Base-by-base conservation (phyloP, 768 basidiomycete genomes). In the Antrodiella citrinella region DNA sequence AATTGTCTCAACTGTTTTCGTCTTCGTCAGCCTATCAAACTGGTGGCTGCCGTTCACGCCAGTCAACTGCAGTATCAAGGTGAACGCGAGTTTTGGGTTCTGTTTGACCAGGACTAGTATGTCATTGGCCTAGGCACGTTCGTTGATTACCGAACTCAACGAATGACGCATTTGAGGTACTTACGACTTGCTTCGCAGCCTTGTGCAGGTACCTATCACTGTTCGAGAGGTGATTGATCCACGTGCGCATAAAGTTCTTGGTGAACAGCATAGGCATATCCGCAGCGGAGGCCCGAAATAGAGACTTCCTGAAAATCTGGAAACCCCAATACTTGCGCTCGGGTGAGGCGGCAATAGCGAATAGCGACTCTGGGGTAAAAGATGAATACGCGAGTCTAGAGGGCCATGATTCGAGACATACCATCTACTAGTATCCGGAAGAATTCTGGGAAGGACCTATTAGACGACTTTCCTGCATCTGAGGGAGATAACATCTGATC, bases 321-420 rank as follows among this genome's bases (percentile, higher is more conserved):
- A 98, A 95, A n/a, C 93, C 95, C 86, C 91, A 94, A 61, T 86
- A 91, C 67, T 96, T 95, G 45, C 91, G 80, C 65, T 93, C 85
- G 0, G 85, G 71, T 0, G 93, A 93, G 0, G 93, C 81, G 18
- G 84, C 85, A 4, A 83, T 72, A 4, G 87, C 81, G 62, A 97
- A 96, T 40, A 97, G 68, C 1, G 89, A 85, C 63, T 95, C 94
- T 97, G 58, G 15, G 30, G 12, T 4, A 43, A 52, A 41, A 38
- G 39, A 26, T n/a, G 42, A 19, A 25, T 22, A 22, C n/a, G n/a
- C n/a, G n/a, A n/a, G n/a, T n/a, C n/a, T n/a, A 22, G 18, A 4
- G 7, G 25, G 50, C 9, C 21, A 21, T 22, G 38, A 11, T n/a
- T 24, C 42, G 7, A 7, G 13, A 50, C 80, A 53, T 59, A 92